These are phyloP conservation scores for Coemansia furcata DNA, from an alignment of 192 early-diverging fungal species.

Conservation along the genomic window DNA sequence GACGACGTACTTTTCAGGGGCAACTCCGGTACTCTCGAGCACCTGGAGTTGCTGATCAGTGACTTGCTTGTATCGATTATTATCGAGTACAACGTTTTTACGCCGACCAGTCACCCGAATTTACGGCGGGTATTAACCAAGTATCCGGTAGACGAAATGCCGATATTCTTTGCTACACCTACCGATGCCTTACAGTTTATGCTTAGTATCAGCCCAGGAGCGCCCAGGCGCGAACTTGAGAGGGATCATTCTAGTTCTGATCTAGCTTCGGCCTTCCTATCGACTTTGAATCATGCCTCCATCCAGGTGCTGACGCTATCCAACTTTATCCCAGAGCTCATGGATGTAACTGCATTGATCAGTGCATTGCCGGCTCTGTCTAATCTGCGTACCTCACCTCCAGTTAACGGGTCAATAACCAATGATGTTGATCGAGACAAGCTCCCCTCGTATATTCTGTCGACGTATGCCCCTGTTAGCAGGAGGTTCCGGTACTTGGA, in stretches of 20 bases:
- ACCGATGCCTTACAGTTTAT: neutral
- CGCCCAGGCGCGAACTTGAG: neutral
- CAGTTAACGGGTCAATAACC: neutral
- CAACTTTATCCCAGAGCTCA: neutral
- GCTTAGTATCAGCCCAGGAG: neutral
- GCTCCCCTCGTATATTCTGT: neutral
- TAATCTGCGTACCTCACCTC: neutral
- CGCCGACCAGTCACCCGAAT: neutral
- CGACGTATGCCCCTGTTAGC: neutral
- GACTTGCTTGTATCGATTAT: neutral
- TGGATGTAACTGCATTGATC: neutral
- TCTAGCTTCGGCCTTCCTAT: neutral
- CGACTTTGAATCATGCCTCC: neutral
- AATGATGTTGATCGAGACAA: neutral
- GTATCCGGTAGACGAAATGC: neutral
- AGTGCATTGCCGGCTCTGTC: neutral
- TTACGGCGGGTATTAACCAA: neutral
- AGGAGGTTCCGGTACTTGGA: neutral
- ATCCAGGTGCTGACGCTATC: neutral
- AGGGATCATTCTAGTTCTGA: neutral
- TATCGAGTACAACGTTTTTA: neutral
- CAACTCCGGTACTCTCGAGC: neutral
- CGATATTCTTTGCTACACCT: neutral
- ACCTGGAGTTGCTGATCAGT: neutral
- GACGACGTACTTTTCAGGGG: slow-evolving; percentile 9